phyloP scores from a whole-genome alignment of 768 basidiomycete species.

The Xerocomellus dryophilus region DNA sequence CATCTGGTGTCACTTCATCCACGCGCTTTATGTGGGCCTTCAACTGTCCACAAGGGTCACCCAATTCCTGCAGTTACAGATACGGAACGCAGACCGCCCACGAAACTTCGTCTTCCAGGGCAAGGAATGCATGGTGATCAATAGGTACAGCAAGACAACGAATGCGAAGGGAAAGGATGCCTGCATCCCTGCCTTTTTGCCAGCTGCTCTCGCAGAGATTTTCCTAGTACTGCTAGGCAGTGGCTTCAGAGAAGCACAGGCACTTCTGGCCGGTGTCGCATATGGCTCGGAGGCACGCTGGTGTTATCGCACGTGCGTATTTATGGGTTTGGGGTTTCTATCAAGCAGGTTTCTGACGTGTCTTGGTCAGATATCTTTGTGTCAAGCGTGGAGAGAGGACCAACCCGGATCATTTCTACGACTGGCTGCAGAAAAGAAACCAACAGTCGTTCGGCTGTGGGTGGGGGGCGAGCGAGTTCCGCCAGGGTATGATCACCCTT shows the following conservation, averaged over 20 bases:
- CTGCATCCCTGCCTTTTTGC: constrained; percentile 5
- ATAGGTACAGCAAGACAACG: constrained; percentile 8
- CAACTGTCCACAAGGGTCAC: not conserved
- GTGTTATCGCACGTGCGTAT: not conserved
- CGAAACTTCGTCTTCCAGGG: constrained; percentile 8
- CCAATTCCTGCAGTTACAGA: not conserved
- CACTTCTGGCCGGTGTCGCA: not conserved
- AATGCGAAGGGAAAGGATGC: not conserved
- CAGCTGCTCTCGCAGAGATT: not conserved
- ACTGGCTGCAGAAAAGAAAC: not conserved
- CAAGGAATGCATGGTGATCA: not conserved
- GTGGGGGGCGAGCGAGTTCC: constrained; percentile 1
- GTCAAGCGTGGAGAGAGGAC: not conserved
- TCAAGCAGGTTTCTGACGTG: not conserved
- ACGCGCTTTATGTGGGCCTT: not conserved
- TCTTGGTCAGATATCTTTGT: constrained; percentile 2
- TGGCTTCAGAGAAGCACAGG: constrained; percentile 6
- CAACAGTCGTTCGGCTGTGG: not conserved
- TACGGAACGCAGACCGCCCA: not conserved
- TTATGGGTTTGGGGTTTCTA: not conserved
- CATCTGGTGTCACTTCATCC: not conserved
- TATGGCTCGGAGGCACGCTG: not conserved
- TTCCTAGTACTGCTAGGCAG: not conserved
- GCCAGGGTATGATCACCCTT: constrained; percentile 4
- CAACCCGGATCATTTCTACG: not conserved